These are phyloP conservation scores for Penicillium antarcticum DNA, from an alignment of 495 filamentous ascomycete species.

Conservation along the genomic window DNA sequence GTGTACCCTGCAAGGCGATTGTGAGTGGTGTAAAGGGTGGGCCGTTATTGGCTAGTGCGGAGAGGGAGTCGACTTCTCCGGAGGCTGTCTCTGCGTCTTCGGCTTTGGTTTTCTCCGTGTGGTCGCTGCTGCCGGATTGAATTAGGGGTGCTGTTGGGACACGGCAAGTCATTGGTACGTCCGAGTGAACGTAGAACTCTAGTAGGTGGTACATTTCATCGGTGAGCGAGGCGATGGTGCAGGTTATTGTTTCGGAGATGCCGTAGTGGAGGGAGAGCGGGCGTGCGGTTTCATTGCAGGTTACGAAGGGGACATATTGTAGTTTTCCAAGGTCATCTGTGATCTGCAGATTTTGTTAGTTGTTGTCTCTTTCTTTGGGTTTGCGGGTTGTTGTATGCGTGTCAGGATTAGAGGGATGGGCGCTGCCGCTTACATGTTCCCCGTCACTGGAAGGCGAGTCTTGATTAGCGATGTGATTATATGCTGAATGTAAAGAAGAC, in stretches of 20 bases:
- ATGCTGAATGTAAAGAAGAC: constrained; percentile 14
- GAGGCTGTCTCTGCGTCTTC: constrained; percentile 2
- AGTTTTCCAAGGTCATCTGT: constrained; percentile 75
- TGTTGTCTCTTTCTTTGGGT: background rate
- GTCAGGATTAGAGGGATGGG: background rate
- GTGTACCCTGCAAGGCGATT: constrained; percentile 81
- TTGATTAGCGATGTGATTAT: constrained; percentile 13
- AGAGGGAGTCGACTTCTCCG: constrained; percentile 16
- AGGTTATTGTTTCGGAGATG: constrained; percentile 73
- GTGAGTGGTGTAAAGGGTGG: constrained; percentile 63
- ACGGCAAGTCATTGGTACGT: constrained; percentile 89
- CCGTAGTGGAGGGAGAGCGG: constrained; percentile 86
- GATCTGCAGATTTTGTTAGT: constrained; percentile 55
- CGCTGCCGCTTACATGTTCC: constrained; percentile 54
- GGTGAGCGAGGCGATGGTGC: constrained; percentile 79
- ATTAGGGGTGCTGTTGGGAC: constrained; percentile 69
- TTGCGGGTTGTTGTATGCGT: background rate
- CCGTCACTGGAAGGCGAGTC: constrained; percentile 30
- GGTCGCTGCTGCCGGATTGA: constrained; percentile 13
- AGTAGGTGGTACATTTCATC: constrained; percentile 95
- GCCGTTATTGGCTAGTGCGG: constrained; percentile 36
- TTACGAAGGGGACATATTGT: constrained; percentile 89
- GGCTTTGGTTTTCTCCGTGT: constrained; percentile 4
- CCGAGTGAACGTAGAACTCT: constrained; percentile 98
- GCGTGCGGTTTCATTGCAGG: constrained; percentile 82